Base-by-base conservation (phyloP, 352 stramenopile genomes). In the Pseudoperonospora humuli region DNA sequence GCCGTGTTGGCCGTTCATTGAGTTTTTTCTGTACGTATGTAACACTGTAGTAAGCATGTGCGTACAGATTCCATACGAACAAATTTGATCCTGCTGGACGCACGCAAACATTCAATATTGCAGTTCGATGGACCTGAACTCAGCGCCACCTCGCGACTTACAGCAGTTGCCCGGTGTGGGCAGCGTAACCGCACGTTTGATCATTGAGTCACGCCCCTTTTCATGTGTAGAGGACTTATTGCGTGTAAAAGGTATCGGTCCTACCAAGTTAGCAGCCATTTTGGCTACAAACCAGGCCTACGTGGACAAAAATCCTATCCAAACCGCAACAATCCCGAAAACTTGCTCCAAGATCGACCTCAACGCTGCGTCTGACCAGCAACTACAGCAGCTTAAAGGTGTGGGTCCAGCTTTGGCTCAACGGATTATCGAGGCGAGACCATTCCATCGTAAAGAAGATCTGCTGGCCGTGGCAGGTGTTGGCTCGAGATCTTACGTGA, bases 391-490 rank as follows among this genome's bases (percentile, higher is more conserved):
- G 8, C 49, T 88, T 0, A 59, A 50, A 10, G 73, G 67, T 3
- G 54, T 88, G 14, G 70, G 70, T 4, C 56, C 54, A 0, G 42
- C 38, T 11, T 39, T 70, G 7, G 73, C 70, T 4, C 38, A 69
- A 40, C 57, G 55, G 1, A 88, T 85, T 35, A 27, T 79, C 5
- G 41, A 61, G 0, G 51, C 50, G 1, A 59, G 75, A 19, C 75
- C 75, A 1, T 85, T 84, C 43, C 26, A 53, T 8, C 48, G 63
- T 1, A 69, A 66, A 10, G 63, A 79, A 33, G 72, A 82, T 26
- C 31, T 87, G 10, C 38, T 77, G 40, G 56, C 46, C 3, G 67
- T 87, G 20, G 65, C 61, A 20, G 65, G 67, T 6, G 75, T 85
- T 33, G 64, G 68, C 0, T 32, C 45, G 1, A 57, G 61, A 40